A percentile compares a stretch with the other conserved stretches of the same genome.
Evolutionary conservation across 768 basidiomycete species (phyloP).

Genomic region (Phanerochaete sordida): DNA sequence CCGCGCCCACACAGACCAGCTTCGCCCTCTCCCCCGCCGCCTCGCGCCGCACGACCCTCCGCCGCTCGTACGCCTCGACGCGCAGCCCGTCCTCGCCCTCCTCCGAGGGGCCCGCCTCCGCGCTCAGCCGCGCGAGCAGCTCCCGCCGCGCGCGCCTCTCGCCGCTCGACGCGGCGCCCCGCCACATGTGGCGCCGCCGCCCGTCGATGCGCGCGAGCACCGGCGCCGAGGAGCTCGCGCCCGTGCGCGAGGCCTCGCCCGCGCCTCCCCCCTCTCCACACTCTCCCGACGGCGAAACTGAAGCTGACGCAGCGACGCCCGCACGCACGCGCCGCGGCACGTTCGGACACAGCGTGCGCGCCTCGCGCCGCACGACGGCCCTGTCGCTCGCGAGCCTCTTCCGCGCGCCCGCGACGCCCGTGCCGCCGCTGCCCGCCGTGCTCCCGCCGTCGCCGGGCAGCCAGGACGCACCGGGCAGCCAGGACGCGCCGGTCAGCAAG

Average conservation of each 20-base stretch:
- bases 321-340: background rate
- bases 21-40: slow-evolving; percentile 1
- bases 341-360: background rate
- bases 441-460: background rate
- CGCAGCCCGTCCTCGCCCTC: background rate
- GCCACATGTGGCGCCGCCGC: background rate
- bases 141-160: background rate
- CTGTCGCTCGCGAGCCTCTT: background rate
- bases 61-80: slow-evolving; percentile 1
- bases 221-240: slow-evolving; percentile 1
- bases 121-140: background rate
- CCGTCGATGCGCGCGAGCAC: slow-evolving; percentile 1
- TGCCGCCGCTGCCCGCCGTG: slow-evolving; percentile 5
- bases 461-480: no score
- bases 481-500: background rate
- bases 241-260: slow-evolving; percentile 9
- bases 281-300: background rate
- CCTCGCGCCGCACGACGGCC: background rate
- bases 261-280: background rate
- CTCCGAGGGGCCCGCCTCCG: background rate
- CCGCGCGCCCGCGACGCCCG: background rate
- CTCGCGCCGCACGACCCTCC: slow-evolving; percentile 3
- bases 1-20: slow-evolving; percentile 7
- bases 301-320: background rate
- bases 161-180: background rate